phyloP scores from a whole-genome alignment of 2,329 filamentous ascomycete genomes.

The Fusarium robinianum region DNA sequence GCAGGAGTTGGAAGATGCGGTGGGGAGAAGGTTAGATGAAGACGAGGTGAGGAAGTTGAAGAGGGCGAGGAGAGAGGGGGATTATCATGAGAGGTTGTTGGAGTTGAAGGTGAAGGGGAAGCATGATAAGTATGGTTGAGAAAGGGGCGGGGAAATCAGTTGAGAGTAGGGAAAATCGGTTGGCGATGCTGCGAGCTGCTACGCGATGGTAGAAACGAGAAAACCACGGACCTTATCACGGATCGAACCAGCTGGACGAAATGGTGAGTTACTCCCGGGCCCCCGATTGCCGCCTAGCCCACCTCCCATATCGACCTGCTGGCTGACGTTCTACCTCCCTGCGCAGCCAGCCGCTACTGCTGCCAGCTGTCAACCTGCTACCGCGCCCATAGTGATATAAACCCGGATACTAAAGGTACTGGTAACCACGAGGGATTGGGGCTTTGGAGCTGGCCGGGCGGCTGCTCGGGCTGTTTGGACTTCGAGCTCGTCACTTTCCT shows the following conservation, averaged over 20 bases:
- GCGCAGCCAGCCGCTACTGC: neutral
- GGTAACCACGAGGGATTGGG: slow-evolving; percentile 10
- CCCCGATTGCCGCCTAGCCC: too few species aligned
- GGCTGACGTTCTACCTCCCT: neutral
- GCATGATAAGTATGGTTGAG: slow-evolving; percentile 75
- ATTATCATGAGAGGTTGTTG: slow-evolving; percentile 85
- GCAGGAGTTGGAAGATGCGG: slow-evolving; percentile 81
- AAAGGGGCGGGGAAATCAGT: neutral
- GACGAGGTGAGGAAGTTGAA: slow-evolving; percentile 85
- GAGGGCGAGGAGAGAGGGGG: slow-evolving; percentile 79
- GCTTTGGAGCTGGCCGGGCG: too few species aligned
- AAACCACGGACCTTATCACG: too few species aligned
- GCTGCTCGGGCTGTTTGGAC: too few species aligned
- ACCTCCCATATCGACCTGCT: too few species aligned
- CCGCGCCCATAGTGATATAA: slow-evolving; percentile 8
- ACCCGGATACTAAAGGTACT: neutral
- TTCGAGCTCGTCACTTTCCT: too few species aligned
- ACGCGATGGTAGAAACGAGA: too few species aligned
- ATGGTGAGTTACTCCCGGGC: slow-evolving; percentile 16
- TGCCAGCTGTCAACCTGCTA: slow-evolving; percentile 1
- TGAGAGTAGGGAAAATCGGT: neutral
- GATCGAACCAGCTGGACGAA: neutral
- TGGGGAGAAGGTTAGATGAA: slow-evolving; percentile 76
- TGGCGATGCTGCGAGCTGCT: neutral
- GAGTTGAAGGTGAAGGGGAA: slow-evolving; percentile 90